Evolutionary conservation across 208 protist genomes (phyloP), one percentile per base, ranked within the genome.

Genomic region (Trypanosoma rangeli): DNA sequence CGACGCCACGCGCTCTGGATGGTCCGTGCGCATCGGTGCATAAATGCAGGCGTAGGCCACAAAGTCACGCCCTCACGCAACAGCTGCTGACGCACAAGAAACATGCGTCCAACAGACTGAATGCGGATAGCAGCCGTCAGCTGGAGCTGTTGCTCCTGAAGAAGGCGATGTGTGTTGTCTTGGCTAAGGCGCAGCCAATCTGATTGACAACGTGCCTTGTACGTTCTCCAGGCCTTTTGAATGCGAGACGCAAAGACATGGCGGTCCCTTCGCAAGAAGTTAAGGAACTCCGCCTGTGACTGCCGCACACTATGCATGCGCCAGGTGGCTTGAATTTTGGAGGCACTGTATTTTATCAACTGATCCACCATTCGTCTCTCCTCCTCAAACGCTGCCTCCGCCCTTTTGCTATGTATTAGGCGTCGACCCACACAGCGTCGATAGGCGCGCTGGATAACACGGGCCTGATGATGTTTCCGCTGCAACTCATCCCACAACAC

Each of bases 241-340:
- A 92, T 78, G 22, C 66, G 68, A 12, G 68, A 58, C 31, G 84
- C 84, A 52, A 79, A 78, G 10, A 53, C 18, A 63, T 94, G 89
- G 5, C 89, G 85, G 26, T 84, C 85, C 20, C 29, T 26, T 18
- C 71, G 66, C 61, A 94, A 52, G 62, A 87, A 94, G 22, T 73
- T 48, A 16, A 82, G 60, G 56, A 76, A 84, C 1, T 70, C 76
- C 9, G 37, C 68, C 28, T 68, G 18, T 44, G 50, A 37, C 4
- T 26, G 44, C 20, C 66, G 44, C 8, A 56, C 68, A n/a, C 22
- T 54, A 61, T 83, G 53, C 75, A 79, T 86, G 26, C 84, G 81
- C 84, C 86, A 92, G 5, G 62, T 76, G 1, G 79, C 70, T 58
- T 95, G 90, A 49, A 94, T 90, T 35, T 77, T 74, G 3, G 79